These are phyloP conservation scores for Grosmannia huntii DNA, from an alignment of 2,329 filamentous ascomycete species.

Conservation along the genomic window DNA sequence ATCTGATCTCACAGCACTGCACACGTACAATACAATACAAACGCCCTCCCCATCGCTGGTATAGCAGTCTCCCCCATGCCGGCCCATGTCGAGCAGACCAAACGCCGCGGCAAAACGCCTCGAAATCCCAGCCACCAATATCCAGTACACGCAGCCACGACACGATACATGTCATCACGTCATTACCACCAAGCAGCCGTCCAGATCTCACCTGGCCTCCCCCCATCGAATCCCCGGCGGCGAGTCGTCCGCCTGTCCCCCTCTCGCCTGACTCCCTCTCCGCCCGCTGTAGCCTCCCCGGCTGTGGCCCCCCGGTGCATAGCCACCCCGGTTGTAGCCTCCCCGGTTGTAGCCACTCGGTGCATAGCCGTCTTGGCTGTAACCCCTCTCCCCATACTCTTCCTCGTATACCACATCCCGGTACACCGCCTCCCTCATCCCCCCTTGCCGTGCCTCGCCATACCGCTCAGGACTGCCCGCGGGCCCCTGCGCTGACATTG, in stretches of 20 bases:
- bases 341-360: neutral
- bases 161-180: neutral
- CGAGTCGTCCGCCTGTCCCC: neutral
- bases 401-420: neutral
- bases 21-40: neutral
- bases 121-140: neutral
- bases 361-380: neutral
- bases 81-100: neutral
- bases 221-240: neutral
- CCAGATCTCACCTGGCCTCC: neutral
- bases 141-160: neutral
- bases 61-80: neutral
- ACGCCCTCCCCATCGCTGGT: neutral
- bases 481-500: constrained; percentile 11
- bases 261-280: neutral
- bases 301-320: neutral
- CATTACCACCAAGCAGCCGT: neutral
- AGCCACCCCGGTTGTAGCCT: neutral
- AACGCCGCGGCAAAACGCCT: neutral
- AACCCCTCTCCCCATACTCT: neutral
- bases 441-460: neutral
- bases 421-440: neutral
- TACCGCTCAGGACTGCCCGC: constrained; percentile 8
- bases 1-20: too few relatives aligned
- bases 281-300: neutral